Evolutionary conservation across 495 filamentous ascomycete genomes (phyloP).

Genomic region (Neurospora sp.): DNA sequence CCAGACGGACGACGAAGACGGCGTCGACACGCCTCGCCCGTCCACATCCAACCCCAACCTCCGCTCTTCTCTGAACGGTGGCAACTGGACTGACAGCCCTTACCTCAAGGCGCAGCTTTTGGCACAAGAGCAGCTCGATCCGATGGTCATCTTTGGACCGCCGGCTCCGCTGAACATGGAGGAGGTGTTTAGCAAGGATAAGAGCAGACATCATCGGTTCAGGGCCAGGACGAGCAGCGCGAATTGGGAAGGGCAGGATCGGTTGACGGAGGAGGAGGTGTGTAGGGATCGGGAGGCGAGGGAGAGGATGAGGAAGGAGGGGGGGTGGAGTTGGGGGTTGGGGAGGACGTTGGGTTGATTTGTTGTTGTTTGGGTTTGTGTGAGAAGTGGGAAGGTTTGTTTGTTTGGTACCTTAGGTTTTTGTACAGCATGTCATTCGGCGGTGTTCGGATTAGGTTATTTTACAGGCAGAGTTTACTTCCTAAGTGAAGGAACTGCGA

Average conservation of each 20-base stretch:
- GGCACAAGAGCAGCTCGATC: constrained; percentile 73
- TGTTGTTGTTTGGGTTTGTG: no score
- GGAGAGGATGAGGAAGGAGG: constrained; percentile 70
- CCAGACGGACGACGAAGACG: constrained; percentile 76
- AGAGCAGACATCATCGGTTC: constrained; percentile 74
- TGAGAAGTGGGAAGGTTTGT: background rate
- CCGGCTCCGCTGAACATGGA: constrained; percentile 83
- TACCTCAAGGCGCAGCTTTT: constrained; percentile 58
- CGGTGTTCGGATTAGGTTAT: no score
- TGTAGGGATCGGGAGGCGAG: constrained; percentile 68
- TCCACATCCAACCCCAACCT: background rate
- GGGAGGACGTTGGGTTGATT: constrained; percentile 5
- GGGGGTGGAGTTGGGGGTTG: constrained; percentile 70
- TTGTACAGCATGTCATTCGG: no score
- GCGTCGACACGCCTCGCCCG: constrained; percentile 36
- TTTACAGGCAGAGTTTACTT: no score
- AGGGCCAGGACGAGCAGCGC: constrained; percentile 82
- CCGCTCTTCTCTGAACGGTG: constrained; percentile 28
- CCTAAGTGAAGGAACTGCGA: background rate
- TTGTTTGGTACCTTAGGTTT: no score
- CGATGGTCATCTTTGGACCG: constrained; percentile 80
- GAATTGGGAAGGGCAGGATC: constrained; percentile 82
- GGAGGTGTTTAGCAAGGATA: constrained; percentile 80
- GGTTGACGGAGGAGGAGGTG: constrained; percentile 82
- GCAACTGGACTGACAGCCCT: constrained; percentile 73